Base-by-base conservation (phyloP, 345 rosid genomes). In the Reutealis trisperma region DNA sequence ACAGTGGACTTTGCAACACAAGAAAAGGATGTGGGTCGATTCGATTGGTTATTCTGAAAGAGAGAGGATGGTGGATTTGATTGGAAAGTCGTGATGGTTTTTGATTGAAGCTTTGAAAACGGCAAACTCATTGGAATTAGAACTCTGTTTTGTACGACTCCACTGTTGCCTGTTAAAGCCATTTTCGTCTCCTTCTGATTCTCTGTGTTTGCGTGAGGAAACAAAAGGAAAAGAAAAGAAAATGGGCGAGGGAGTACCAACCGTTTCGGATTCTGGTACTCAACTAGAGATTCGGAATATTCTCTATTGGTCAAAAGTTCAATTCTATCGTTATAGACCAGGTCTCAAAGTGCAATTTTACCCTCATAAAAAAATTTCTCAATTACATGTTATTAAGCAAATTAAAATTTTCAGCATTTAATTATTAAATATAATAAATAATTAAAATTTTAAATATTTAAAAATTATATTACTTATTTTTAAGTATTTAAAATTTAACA, bases 111-210 rank as follows among this genome's bases (percentile, higher is more conserved):
- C 62, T 69, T 86, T 67, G 80, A 80, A 52, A 78, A 70, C 44
- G 77, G 82, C 52, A 44, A 80, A 73, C 51, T 63, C 3, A 69
- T 65, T 18, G 74, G 58, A 65, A 47, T 79, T 16, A 78, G 55
- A 68, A 76, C 58, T 76, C 83, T 73, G 81, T 75, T 80, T 15
- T 70, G 84, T 5, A 78, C 63, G 41, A 79, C 81, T 24, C 76
- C 37, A 55, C 73, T 67, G 76, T 80, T 83, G 54, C 84, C 79
- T 61, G 88, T 70, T 22, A 83, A 64, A 5, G 87, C 88, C 81
- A 88, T 78, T 55, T 22, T 32, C 14, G 25, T 49, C 12, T 51
- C n/a, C 30, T 27, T 27, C 5, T 6, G 22, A 11, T 13, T 12
- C 25, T 24, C 1, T 49, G 51, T 16, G 16, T 51, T 24, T 70